phyloP scores from a whole-genome alignment of 768 basidiomycete species.

The Termitomyces sp. region DNA sequence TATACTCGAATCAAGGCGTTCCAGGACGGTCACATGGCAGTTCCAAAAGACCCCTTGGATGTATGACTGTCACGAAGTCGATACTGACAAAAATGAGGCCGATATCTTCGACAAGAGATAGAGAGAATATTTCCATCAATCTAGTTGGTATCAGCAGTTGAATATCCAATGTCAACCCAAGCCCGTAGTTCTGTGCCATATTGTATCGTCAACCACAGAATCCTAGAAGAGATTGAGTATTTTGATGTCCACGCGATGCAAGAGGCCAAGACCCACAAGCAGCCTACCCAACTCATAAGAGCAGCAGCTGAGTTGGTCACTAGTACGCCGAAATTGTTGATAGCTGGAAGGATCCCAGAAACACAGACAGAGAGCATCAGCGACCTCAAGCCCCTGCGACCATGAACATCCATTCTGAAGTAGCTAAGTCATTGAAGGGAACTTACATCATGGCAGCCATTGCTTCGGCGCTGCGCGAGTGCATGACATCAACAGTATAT shows the following conservation, averaged over 20 bases:
- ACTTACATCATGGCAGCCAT: conserved; percentile 52
- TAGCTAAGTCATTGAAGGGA: neutral
- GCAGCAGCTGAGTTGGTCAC: conserved; percentile 44
- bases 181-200: conserved; percentile 55
- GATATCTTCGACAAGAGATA: neutral
- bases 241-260: neutral
- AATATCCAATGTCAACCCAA: conserved; percentile 53
- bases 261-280: conserved; percentile 34
- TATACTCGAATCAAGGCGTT: neutral
- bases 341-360: conserved; percentile 45
- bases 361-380: conserved; percentile 37
- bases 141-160: conserved; percentile 33
- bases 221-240: conserved; percentile 24
- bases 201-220: conserved; percentile 46
- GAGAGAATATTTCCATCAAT: neutral
- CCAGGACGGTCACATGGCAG: neutral
- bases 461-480: conserved; percentile 56
- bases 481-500: conserved; percentile 58
- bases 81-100: neutral
- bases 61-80: neutral
- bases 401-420: neutral
- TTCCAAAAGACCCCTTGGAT: neutral
- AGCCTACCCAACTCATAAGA: conserved; percentile 42
- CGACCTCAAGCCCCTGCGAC: conserved; percentile 40
- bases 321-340: conserved; percentile 47